Evolutionary conservation across 129 eudicot species (phyloP).

Genomic region (Logfia minima): DNA sequence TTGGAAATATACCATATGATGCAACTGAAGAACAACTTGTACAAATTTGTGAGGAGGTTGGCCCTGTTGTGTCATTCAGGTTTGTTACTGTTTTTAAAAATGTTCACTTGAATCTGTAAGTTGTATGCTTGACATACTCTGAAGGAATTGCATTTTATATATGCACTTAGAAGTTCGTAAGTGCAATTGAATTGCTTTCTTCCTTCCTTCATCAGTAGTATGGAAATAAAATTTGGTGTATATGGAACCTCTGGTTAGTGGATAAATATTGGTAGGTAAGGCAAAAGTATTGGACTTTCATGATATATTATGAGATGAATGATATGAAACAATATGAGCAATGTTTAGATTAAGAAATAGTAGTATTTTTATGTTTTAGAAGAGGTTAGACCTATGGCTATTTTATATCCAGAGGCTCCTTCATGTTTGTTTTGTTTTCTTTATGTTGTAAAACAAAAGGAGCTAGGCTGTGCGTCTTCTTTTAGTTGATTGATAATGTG

Average conservation of each 20-base stretch:
- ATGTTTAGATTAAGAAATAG: background rate
- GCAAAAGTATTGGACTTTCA: background rate
- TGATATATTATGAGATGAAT: background rate
- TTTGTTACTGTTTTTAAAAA: slow-evolving; percentile 15
- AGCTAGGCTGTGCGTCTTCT: background rate
- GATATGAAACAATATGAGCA: background rate
- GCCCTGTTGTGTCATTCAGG: slow-evolving; percentile 95
- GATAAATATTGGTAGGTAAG: background rate
- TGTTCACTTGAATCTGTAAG: background rate
- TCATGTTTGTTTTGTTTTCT: background rate
- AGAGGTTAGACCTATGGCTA: no score
- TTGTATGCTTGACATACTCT: background rate
- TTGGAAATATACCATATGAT: slow-evolving; percentile 98
- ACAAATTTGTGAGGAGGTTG: slow-evolving; percentile 97
- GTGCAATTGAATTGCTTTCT: background rate
- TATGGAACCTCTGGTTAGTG: background rate
- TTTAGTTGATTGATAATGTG: background rate
- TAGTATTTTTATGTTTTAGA: background rate
- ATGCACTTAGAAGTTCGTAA: background rate
- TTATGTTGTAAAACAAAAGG: background rate
- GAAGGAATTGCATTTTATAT: background rate
- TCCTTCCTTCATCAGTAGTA: no score
- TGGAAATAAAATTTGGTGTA: background rate
- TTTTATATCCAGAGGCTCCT: background rate
- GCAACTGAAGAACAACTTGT: slow-evolving; percentile 95